Percentiles rank a stretch among this genome's conserved stretches.
phyloP scores from a whole-genome alignment of 495 filamentous ascomycete species.

The Thozetella sp. region DNA sequence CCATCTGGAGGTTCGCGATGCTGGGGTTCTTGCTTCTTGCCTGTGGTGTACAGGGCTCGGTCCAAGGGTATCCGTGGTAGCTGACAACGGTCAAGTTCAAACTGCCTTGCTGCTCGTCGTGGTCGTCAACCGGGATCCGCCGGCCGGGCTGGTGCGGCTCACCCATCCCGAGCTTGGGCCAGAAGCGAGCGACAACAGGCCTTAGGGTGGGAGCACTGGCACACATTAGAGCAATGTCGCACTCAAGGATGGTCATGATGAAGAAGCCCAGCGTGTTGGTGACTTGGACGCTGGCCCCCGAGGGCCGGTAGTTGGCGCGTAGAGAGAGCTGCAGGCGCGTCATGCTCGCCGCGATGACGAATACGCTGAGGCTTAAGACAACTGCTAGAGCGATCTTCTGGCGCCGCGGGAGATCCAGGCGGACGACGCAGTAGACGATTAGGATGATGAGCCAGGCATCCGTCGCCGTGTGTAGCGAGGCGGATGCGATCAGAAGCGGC shows the following conservation, averaged over 20 bases:
- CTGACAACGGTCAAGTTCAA: slow-evolving; percentile 22
- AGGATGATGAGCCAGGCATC: slow-evolving; percentile 37
- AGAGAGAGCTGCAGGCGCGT: slow-evolving; percentile 24
- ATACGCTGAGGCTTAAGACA: slow-evolving; percentile 34
- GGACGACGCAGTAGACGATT: slow-evolving; percentile 31
- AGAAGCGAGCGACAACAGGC: slow-evolving; percentile 22
- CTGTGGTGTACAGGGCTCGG: slow-evolving; percentile 11
- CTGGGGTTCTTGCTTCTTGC: slow-evolving; percentile 16
- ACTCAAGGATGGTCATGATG: slow-evolving; percentile 32
- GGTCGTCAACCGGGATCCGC: background rate
- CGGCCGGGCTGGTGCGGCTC: background rate
- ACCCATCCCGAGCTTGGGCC: slow-evolving; percentile 18
- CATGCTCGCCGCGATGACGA: slow-evolving; percentile 33
- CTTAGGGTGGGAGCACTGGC: slow-evolving; percentile 30
- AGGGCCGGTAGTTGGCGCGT: slow-evolving; percentile 6
- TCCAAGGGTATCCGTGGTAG: slow-evolving; percentile 24
- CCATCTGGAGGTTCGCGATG: slow-evolving; percentile 7
- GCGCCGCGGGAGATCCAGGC: slow-evolving; percentile 29
- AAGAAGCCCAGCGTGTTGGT: slow-evolving; percentile 24
- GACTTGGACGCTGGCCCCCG: slow-evolving; percentile 12
- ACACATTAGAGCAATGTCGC: slow-evolving; percentile 31
- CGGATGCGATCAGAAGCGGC: slow-evolving; percentile 31
- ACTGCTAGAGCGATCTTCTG: slow-evolving; percentile 30
- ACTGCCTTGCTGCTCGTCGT: slow-evolving; percentile 12
- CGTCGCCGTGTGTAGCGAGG: slow-evolving; percentile 30